These are phyloP conservation scores for Lindgomyces ingoldianus DNA, from an alignment of 495 filamentous ascomycete genomes.

Conservation along the genomic window DNA sequence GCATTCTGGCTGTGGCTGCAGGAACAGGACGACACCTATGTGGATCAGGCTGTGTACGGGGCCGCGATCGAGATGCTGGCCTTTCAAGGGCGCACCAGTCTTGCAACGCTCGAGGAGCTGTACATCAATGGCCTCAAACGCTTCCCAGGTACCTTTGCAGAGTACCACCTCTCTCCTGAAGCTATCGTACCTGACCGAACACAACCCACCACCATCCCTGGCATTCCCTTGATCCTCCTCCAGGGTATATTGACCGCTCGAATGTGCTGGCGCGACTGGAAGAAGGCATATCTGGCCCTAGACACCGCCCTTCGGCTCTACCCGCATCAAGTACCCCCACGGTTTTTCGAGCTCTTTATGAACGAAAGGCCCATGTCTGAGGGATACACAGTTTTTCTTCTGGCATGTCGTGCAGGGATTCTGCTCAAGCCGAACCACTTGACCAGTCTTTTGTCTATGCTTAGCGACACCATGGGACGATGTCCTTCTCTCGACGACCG, in stretches of 20 bases:
- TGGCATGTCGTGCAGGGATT: conserved; percentile 51
- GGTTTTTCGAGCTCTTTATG: conserved; percentile 51
- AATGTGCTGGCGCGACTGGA: conserved; percentile 48
- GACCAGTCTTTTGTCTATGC: conserved; percentile 15
- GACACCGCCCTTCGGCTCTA: conserved; percentile 52
- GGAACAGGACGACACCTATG: conserved; percentile 41
- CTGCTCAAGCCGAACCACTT: conserved; percentile 34
- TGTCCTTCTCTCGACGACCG: conserved; percentile 1
- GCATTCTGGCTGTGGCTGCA: conserved; percentile 52
- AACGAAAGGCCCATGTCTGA: conserved; percentile 50
- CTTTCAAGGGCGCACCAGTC: conserved; percentile 40
- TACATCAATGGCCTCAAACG: conserved; percentile 48
- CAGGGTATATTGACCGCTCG: conserved; percentile 55
- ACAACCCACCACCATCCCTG: conserved; percentile 35
- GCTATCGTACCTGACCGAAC: conserved; percentile 44
- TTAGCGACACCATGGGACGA: background rate
- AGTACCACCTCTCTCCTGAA: conserved; percentile 48
- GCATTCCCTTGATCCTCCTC: conserved; percentile 46
- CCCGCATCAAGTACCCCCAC: conserved; percentile 44
- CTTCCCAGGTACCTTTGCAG: conserved; percentile 45
- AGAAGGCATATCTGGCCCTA: conserved; percentile 51
- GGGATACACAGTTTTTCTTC: conserved; percentile 49
- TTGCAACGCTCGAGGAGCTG: conserved; percentile 46
- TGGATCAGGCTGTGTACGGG: conserved; percentile 49
- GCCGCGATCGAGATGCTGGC: conserved; percentile 52